Evolutionary conservation across 345 rosid species (phyloP), one percentile per base, ranked within the genome.

Genomic region (Gossypium stocksii): DNA sequence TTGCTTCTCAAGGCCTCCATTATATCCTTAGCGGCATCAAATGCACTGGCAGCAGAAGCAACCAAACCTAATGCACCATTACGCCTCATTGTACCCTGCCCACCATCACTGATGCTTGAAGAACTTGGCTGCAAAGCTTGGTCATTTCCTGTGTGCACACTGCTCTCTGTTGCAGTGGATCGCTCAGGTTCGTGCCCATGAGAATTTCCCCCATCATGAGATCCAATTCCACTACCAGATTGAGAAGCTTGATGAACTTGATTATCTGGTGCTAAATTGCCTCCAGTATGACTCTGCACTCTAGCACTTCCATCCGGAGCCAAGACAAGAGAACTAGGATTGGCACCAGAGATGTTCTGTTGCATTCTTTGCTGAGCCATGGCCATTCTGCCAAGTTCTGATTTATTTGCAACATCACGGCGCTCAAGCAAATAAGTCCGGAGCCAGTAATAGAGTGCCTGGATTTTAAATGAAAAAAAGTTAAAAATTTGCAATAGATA

Each of bases 401-500:
- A 89, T 76, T 93, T 95, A 80, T 91, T 91, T 70, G 92, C 97
- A 71, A 90, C 99, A 89, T 95, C 98, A 17, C 99, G 99, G 41
- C 98, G 94, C 79, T 95, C 98, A 48, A 95, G 96, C 79, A 95
- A 86, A 87, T 95, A 95, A 34, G 99, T 95, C 46, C 99, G 94
- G 23, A 95, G 92, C 97, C 99, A 95, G 86, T 95, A 95, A 83
- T 95, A 95, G 19, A 93, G 87, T 74, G 99, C 97, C 98, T 95
- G 83, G 77, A 77, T 72, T 22, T 71, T 12, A 41, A 61, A 69
- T 51, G 48, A 57, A 79, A 70, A 20, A 56, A 65, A 48, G 29
- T 57, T 74, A 62, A 56, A 54, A 75, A 19, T 58, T 62, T 19
- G 22, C 22, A 64, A 25, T 43, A 57, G 56, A 10, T 13, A 71